A percentile compares a stretch with the other conserved stretches of the same genome.
These are phyloP conservation scores for Pseudogymnoascus sp. DNA, from an alignment of 2,329 filamentous ascomycete species.

Conservation along the genomic window DNA sequence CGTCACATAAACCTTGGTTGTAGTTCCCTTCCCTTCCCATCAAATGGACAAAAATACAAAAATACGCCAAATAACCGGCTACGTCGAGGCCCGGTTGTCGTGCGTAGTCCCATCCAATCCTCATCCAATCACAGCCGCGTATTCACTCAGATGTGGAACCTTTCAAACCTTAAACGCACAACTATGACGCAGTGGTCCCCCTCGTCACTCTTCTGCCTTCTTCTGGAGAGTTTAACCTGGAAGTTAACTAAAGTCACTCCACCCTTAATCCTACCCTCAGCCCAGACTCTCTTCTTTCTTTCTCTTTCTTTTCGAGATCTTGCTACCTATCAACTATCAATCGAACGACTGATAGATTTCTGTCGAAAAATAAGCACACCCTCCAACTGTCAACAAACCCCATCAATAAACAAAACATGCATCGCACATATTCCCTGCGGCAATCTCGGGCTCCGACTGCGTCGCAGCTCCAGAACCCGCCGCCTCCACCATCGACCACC, in stretches of 20 bases:
- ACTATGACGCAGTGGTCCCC: slow-evolving; percentile 8
- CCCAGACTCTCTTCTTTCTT: background rate
- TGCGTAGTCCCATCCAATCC: background rate
- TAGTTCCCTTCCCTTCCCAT: background rate
- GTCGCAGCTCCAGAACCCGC: slow-evolving; percentile 75
- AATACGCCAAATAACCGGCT: background rate
- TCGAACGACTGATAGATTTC: background rate
- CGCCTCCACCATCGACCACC: slow-evolving; percentile 82
- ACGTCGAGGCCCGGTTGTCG: slow-evolving; percentile 2
- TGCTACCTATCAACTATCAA: background rate
- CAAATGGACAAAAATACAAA: background rate
- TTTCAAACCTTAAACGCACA: slow-evolving; percentile 8
- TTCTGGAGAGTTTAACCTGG: background rate
- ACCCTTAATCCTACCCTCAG: background rate
- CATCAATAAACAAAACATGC: slow-evolving; percentile 56
- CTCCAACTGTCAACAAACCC: background rate
- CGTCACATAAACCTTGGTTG: background rate
- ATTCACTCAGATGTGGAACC: background rate
- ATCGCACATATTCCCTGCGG: slow-evolving; percentile 99
- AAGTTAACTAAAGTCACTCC: slow-evolving; percentile 5
- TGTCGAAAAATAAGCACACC: background rate
- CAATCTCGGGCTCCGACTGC: slow-evolving; percentile 88
- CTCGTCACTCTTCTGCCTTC: background rate
- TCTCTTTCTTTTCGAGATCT: slow-evolving; percentile 2
- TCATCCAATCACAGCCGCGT: background rate